These are phyloP conservation scores for Melampsora larici-populina DNA, from an alignment of 1,284 basidiomycete genomes.

Conservation along the genomic window DNA sequence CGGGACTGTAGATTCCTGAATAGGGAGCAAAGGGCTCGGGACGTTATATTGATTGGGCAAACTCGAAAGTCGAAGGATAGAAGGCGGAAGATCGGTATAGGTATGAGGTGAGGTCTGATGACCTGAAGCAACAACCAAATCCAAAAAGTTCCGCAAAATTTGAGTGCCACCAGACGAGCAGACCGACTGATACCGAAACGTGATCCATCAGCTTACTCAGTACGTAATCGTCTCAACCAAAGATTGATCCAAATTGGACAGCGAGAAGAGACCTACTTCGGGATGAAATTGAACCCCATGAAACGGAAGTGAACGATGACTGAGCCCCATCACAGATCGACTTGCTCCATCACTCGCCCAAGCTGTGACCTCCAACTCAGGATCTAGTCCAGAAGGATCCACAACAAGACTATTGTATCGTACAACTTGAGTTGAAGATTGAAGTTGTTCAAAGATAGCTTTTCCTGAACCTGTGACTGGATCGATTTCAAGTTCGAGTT, in stretches of 20 bases:
- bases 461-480: conserved; percentile 62
- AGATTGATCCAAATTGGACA: neutral
- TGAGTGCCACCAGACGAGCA: conserved; percentile 18
- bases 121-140: conserved; percentile 13
- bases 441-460: conserved; percentile 61
- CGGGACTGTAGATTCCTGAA: neutral
- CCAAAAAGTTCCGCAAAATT: conserved; percentile 32
- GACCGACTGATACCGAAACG: conserved; percentile 9
- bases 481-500: conserved; percentile 73
- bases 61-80: neutral
- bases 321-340: conserved; percentile 53
- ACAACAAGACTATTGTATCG: conserved; percentile 67
- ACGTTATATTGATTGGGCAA: conserved; percentile 17
- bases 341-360: conserved; percentile 52
- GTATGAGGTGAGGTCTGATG: neutral
- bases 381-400: conserved; percentile 56
- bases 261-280: conserved; percentile 62
- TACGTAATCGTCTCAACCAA: neutral
- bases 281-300: conserved; percentile 97
- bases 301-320: conserved; percentile 67
- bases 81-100: conserved; percentile 1
- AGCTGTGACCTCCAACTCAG: conserved; percentile 57
- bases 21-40: neutral
- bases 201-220: neutral
- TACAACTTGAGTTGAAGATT: conserved; percentile 64